Base-by-base conservation (phyloP, 1,139 yeast genomes). In the Kodamaea sp. region DNA sequence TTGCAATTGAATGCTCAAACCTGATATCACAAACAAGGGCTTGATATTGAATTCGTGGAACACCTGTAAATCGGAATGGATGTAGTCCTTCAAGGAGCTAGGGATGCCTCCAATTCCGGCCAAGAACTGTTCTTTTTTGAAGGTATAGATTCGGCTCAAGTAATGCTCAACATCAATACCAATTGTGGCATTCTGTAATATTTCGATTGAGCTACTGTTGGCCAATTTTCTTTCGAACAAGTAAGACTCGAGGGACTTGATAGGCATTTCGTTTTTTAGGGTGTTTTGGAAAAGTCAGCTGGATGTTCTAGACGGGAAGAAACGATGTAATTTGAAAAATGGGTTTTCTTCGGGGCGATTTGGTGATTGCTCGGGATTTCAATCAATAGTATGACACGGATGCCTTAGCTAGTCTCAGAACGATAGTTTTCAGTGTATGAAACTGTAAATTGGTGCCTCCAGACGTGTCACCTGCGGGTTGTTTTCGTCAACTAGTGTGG, bases 121-220 rank as follows among this genome's bases (percentile, higher is more conserved):
- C 32, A 82, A 63, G 44, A 76, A 76, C 34, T 85, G 85, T 48
- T 87, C 95, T 39, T 79, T 79, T 44, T 80, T 81, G 44, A 66
- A 70, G 5, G 82, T 73, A 42, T 84, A 63, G 29, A 84, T 68
- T 38, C 87, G 63, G 24, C 83, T 67, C 30, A 85, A 62, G 50
- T 87, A 87, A 54, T 87, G 89, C 46, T 81, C 86, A 14, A 83
- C 94, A 55, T 89, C 96, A 31, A 89, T 84, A 34, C 96, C 97
- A 34, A 89, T 63, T 11, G 83, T 77, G 26, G 90, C 75, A 50
- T 82, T 80, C 43, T 72, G 77, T 43, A 89, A 66, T 7, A 78
- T 64, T 25, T 83, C 86, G 46, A 88, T 69, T 10, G 92, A 80
- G 45, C 78, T 65, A 15, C 80, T 68, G 39, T 76, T 73, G 31